Evolutionary conservation across 345 rosid genomes (phyloP).

Genomic region (Turnera subulata): DNA sequence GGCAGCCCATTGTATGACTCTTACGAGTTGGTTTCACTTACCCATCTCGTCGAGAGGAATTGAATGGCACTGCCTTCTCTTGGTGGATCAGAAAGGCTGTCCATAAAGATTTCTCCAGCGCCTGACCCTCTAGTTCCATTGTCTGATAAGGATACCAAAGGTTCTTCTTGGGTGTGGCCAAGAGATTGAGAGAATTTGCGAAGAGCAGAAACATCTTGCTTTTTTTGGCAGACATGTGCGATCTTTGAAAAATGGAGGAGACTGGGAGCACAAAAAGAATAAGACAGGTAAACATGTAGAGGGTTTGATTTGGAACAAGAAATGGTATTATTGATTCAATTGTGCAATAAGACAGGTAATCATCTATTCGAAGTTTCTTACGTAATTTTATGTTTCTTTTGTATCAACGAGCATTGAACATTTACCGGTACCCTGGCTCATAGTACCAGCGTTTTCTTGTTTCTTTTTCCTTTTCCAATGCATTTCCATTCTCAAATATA

Average conservation of each 20-base stretch:
- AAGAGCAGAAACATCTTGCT: not conserved
- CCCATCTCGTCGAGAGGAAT: constrained; percentile 47
- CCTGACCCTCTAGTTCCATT: not conserved
- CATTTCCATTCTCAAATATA: too few relatives aligned
- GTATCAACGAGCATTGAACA: too few relatives aligned
- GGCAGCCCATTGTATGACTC: constrained; percentile 58
- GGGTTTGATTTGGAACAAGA: not conserved
- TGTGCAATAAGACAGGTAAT: too few relatives aligned
- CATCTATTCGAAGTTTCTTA: too few relatives aligned
- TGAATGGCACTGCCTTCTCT: constrained; percentile 39
- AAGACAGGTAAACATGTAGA: not conserved
- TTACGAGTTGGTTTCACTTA: constrained; percentile 41
- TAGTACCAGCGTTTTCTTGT: too few relatives aligned
- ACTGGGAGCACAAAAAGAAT: too few relatives aligned
- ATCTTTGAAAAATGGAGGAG: not conserved
- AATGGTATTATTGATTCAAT: too few relatives aligned
- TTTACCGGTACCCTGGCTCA: too few relatives aligned
- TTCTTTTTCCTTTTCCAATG: too few relatives aligned
- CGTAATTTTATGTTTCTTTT: too few relatives aligned
- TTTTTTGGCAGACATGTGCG: not conserved
- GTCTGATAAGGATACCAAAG: not conserved
- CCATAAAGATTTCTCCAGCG: not conserved
- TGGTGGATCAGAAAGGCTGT: constrained; percentile 16
- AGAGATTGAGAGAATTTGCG: not conserved
- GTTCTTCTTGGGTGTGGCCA: not conserved